Evolutionary conservation across 345 rosid genomes (phyloP).

Genomic region (Euphorbia lathyris): DNA sequence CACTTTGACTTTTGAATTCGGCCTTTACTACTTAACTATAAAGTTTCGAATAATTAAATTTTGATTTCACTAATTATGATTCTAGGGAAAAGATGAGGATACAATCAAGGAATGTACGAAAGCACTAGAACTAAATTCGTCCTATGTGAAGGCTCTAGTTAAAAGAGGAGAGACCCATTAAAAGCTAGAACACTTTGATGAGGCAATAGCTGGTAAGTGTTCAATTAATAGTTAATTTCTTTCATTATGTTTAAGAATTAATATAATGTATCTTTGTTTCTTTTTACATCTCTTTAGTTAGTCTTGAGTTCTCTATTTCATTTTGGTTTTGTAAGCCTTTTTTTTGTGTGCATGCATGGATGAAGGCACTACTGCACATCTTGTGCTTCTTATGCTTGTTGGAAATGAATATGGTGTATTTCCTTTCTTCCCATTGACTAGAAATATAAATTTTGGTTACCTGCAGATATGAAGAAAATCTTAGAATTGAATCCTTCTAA

Average conservation of each 20-base stretch:
- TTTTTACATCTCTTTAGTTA: neutral
- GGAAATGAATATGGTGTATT: neutral
- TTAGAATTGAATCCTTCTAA: conserved; percentile 80
- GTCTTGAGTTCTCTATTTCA: neutral
- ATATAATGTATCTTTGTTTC: neutral
- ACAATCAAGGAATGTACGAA: conserved; percentile 78
- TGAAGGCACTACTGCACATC: too few species aligned
- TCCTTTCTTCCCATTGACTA: neutral
- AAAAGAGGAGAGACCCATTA: conserved; percentile 90
- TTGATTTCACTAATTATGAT: neutral
- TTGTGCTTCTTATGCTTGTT: neutral
- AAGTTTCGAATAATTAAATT: neutral
- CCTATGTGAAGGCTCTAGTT: conserved; percentile 63
- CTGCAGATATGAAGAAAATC: conserved; percentile 75
- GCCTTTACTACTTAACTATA: neutral
- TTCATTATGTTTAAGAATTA: neutral
- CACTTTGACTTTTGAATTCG: neutral
- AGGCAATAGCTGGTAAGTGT: conserved; percentile 70
- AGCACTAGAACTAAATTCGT: conserved; percentile 74
- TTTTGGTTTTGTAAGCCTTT: neutral
- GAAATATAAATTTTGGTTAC: neutral
- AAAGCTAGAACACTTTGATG: conserved; percentile 85
- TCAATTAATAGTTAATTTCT: neutral
- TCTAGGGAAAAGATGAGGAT: conserved; percentile 69
- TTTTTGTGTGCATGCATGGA: neutral